Percentiles rank a stretch among this genome's conserved stretches.
These are phyloP conservation scores for Fragaria ananassa DNA, from an alignment of 306 rosid genomes.

Conservation along the genomic window DNA sequence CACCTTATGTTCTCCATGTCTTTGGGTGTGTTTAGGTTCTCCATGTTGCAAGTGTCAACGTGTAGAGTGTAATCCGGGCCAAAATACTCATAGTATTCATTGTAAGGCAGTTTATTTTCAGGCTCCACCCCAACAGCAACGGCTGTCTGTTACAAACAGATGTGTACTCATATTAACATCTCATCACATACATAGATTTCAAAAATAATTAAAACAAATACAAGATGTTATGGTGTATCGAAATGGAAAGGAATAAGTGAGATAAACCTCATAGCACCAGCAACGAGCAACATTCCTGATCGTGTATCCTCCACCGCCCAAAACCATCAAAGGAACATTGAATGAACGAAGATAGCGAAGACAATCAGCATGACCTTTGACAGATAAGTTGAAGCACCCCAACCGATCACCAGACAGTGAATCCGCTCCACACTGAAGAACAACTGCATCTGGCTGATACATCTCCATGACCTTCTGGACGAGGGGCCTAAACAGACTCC, in stretches of 20 bases:
- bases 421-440: constrained; percentile 94
- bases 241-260: constrained; percentile 6
- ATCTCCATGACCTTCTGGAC: constrained; percentile 79
- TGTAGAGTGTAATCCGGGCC: constrained; percentile 87
- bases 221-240: constrained; percentile 7
- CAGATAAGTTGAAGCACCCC: constrained; percentile 93
- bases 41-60: constrained; percentile 74
- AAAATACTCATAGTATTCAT: constrained; percentile 83
- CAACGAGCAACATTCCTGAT: constrained; percentile 91
- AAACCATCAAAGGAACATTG: constrained; percentile 80
- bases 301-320: constrained; percentile 97
- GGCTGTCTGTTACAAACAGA: constrained; percentile 63
- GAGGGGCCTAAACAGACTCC: constrained; percentile 67
- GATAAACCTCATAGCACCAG: constrained; percentile 88
- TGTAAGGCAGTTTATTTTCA: constrained; percentile 79
- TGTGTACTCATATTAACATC: constrained; percentile 13
- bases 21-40: constrained; percentile 71
- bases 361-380: constrained; percentile 88
- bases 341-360: constrained; percentile 78
- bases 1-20: constrained; percentile 87
- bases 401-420: constrained; percentile 79
- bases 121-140: constrained; percentile 95
- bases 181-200: background rate
- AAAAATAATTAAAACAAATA: background rate
- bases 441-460: constrained; percentile 84